Percentiles rank a stretch among this genome's conserved stretches.
Conservation (phyloP, 106 monocot species). For the Platanthera guangdongensis region DNA sequence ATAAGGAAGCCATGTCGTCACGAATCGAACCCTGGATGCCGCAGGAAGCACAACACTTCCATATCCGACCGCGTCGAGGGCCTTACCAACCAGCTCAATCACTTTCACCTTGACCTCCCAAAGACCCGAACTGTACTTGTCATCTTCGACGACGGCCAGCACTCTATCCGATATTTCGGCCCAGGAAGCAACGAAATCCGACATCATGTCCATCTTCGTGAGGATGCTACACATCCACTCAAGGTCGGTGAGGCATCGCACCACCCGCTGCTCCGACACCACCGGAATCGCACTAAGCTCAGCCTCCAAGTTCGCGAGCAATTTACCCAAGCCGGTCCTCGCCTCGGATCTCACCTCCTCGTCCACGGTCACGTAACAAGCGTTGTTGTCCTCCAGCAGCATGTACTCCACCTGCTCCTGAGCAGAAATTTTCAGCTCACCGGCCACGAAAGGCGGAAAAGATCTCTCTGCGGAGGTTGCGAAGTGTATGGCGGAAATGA, state of each 20-base stretch:
- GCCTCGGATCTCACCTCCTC: conserved; percentile 55
- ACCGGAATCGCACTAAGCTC: conserved; percentile 39
- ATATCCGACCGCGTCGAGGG: conserved; percentile 80
- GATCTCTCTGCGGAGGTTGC: conserved; percentile 37
- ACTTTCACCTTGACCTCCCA: conserved; percentile 63
- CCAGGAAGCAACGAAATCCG: conserved; percentile 62
- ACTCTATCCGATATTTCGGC: conserved; percentile 41
- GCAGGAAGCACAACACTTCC: conserved; percentile 78
- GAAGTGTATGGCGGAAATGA: conserved; percentile 80
- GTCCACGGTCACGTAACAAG: conserved; percentile 47
- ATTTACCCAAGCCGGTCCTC: conserved; percentile 34
- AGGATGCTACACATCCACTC: conserved; percentile 71
- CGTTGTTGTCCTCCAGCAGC: conserved; percentile 73
- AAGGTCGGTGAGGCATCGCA: conserved; percentile 52
- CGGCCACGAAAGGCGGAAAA: conserved; percentile 44
- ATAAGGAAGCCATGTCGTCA: conserved; percentile 75
- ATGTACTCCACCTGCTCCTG: conserved; percentile 94
- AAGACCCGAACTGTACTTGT: conserved; percentile 38
- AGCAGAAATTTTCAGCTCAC: conserved; percentile 83
- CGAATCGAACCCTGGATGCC: conserved; percentile 39
- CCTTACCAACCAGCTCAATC: conserved; percentile 63
- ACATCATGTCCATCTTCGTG: conserved; percentile 76
- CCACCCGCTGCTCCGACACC: conserved; percentile 38
- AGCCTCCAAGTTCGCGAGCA: conserved; percentile 44
- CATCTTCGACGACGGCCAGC: conserved; percentile 35